A percentile compares a stretch with the other conserved stretches of the same genome.
Conservation (phyloP, 495 filamentous ascomycete genomes). For the Acidomyces sp. region DNA sequence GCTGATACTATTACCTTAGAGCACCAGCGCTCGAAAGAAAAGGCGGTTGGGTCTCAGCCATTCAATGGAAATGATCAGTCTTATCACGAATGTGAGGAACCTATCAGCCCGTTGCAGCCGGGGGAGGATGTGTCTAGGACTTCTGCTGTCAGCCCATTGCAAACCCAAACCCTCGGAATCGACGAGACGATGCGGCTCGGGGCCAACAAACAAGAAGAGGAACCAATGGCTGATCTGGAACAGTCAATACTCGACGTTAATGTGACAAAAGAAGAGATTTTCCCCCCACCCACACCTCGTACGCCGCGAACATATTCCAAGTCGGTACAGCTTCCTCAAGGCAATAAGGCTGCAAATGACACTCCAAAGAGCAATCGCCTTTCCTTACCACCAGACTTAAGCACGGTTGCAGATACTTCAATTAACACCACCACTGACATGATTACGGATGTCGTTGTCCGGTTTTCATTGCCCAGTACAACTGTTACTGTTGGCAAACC, state of each 20-base stretch:
- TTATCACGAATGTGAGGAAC: neutral
- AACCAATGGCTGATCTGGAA: neutral
- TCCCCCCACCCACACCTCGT: constrained; percentile 14
- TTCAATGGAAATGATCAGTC: neutral
- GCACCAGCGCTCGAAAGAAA: constrained; percentile 16
- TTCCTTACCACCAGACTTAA: constrained; percentile 18
- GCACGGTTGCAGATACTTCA: constrained; percentile 13
- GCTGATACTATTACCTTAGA: constrained; percentile 19
- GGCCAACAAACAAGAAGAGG: neutral
- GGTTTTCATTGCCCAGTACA: constrained; percentile 20
- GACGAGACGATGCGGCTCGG: constrained; percentile 13
- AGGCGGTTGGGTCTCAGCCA: neutral
- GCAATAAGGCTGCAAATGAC: constrained; percentile 3
- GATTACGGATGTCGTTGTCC: constrained; percentile 21
- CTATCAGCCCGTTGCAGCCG: constrained; percentile 15
- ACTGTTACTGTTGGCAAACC: constrained; percentile 18
- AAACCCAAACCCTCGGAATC: constrained; percentile 18
- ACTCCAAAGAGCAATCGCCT: constrained; percentile 13
- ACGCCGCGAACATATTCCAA: constrained; percentile 19
- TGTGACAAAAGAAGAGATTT: constrained; percentile 1
- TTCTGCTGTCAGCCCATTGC: constrained; percentile 20
- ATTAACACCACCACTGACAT: constrained; percentile 18
- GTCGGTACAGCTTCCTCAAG: constrained; percentile 16
- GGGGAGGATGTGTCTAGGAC: constrained; percentile 13
- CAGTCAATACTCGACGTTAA: neutral